These are phyloP conservation scores for Discostella stelligeroides DNA, from an alignment of 108 stramenopile genomes.

Conservation along the genomic window DNA sequence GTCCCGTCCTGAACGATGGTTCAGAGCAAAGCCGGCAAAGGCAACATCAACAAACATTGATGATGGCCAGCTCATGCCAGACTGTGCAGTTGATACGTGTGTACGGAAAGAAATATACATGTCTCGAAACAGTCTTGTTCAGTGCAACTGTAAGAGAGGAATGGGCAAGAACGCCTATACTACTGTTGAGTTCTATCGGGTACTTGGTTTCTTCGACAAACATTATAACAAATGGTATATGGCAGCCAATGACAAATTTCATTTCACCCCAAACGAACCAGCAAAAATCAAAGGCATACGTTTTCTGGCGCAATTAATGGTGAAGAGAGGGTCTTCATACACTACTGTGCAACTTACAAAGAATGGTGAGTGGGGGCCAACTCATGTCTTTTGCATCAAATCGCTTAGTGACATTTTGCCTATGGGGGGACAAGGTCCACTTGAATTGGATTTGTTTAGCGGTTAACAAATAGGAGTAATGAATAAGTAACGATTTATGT, in stretches of 20 bases:
- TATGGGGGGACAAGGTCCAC: too few species aligned
- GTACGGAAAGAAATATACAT: background rate
- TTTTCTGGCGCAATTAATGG: constrained; percentile 17
- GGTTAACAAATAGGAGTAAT: too few species aligned
- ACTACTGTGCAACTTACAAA: too few species aligned
- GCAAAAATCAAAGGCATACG: constrained; percentile 4
- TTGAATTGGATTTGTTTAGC: too few species aligned
- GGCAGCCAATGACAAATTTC: constrained; percentile 3
- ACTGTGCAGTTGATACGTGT: background rate
- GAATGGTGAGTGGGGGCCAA: too few species aligned
- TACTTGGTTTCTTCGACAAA: constrained; percentile 26
- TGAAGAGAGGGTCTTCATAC: background rate
- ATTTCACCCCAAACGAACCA: constrained; percentile 2
- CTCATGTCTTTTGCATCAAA: too few species aligned
- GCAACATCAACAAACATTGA: too few species aligned
- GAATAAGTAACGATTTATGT: too few species aligned
- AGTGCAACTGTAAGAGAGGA: background rate
- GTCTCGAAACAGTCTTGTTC: constrained; percentile 15
- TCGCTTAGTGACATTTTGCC: too few species aligned
- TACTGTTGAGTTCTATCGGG: constrained; percentile 20
- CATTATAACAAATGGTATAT: constrained; percentile 38
- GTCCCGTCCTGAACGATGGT: background rate
- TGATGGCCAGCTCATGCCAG: too few species aligned
- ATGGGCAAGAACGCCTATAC: background rate
- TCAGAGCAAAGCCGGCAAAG: too few species aligned